Conservation (phyloP, 345 rosid genomes). For the Citrus inodora region DNA sequence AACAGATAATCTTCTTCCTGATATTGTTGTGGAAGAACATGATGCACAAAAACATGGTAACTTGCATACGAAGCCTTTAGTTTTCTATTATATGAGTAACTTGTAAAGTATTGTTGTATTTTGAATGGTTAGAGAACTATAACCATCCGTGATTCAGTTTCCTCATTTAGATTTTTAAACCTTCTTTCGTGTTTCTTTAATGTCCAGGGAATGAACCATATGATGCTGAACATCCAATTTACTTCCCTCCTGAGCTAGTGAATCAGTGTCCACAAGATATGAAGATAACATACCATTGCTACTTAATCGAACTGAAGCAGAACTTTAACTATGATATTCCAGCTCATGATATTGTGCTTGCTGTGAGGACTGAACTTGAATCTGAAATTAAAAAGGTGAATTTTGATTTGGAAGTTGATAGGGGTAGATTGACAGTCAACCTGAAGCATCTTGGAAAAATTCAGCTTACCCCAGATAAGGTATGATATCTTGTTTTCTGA, state of each 20-base stretch:
- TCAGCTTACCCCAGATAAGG: constrained; percentile 40
- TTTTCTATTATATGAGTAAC: neutral
- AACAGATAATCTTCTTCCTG: constrained; percentile 81
- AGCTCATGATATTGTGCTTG: constrained; percentile 57
- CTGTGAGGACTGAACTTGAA: constrained; percentile 44
- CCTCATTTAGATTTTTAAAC: neutral
- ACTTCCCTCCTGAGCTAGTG: constrained; percentile 72
- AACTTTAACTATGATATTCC: constrained; percentile 34
- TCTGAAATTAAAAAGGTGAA: constrained; percentile 33
- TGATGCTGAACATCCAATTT: constrained; percentile 57
- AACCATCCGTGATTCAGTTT: neutral
- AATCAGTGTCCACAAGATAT: constrained; percentile 17
- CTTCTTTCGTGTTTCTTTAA: neutral
- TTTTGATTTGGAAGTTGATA: constrained; percentile 52
- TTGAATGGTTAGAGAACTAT: neutral
- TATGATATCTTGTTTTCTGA: constrained; percentile 13
- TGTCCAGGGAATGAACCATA: constrained; percentile 40
- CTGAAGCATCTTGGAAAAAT: constrained; percentile 47
- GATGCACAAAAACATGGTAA: constrained; percentile 39
- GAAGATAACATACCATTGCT: constrained; percentile 42
- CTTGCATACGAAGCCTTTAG: neutral
- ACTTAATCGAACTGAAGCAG: constrained; percentile 50
- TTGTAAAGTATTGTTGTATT: neutral
- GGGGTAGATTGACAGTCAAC: constrained; percentile 46
- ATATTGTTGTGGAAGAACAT: constrained; percentile 55